These are phyloP conservation scores for Lasiodiplodia gonubiensis DNA, from an alignment of 2,329 filamentous ascomycete species.

Conservation along the genomic window DNA sequence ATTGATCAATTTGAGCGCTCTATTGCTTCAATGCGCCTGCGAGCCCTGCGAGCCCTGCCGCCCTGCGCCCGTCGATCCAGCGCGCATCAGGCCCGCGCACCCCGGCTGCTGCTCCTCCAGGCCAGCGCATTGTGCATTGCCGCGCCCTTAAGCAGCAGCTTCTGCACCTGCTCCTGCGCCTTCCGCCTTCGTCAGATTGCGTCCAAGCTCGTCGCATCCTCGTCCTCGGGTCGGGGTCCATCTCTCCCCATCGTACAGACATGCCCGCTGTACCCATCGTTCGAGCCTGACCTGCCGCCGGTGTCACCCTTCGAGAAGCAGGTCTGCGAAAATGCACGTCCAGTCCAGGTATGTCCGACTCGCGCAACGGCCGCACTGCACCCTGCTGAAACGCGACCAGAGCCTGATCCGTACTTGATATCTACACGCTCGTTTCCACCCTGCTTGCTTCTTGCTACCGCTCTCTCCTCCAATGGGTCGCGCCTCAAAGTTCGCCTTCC, in stretches of 20 bases:
- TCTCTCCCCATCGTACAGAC: not conserved
- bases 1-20: not conserved
- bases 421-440: constrained; percentile 21
- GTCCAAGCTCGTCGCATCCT: constrained; percentile 27
- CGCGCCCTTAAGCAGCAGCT: constrained; percentile 20
- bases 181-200: constrained; percentile 15
- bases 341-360: constrained; percentile 5
- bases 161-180: constrained; percentile 17
- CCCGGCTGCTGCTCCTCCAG: not conserved
- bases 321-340: constrained; percentile 7
- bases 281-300: constrained; percentile 1
- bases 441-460: constrained; percentile 14
- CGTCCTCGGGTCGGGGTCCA: constrained; percentile 11
- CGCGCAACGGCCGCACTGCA: constrained; percentile 2
- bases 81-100: not conserved
- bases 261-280: not conserved
- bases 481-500: constrained; percentile 45
- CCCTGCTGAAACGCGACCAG: constrained; percentile 20
- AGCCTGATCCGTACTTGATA: constrained; percentile 23
- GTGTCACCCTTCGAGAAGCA: constrained; percentile 23
- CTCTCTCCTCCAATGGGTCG: constrained; percentile 22
- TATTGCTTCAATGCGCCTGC: constrained; percentile 11
- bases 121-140: not conserved
- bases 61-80: constrained; percentile 18
- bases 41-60: not conserved